Conservation (phyloP, 768 basidiomycete genomes). For the Russula griseocarnosa region DNA sequence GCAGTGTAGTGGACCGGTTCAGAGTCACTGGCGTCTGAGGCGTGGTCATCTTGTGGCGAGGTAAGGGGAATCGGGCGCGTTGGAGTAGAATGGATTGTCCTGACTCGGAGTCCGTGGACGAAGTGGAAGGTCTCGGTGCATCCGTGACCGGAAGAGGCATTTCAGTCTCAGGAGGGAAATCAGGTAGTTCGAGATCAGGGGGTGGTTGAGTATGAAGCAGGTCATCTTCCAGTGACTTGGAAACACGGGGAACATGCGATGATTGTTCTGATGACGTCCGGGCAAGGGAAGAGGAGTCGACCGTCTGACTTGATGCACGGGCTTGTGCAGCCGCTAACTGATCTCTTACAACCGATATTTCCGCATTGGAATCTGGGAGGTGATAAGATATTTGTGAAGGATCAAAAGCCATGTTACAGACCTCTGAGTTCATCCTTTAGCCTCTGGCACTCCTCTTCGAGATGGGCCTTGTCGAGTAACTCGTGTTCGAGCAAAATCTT, state of each 20-base stretch:
- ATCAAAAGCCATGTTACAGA: slow-evolving; percentile 35
- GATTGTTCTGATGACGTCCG: slow-evolving; percentile 35
- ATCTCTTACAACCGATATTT: slow-evolving; percentile 78
- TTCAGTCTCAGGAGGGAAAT: slow-evolving; percentile 42
- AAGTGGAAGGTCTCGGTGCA: slow-evolving; percentile 23
- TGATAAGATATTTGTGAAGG: slow-evolving; percentile 16
- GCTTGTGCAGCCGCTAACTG: slow-evolving; percentile 49
- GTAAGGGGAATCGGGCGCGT: slow-evolving; percentile 46
- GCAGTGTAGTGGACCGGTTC: slow-evolving; percentile 52
- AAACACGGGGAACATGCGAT: slow-evolving; percentile 29
- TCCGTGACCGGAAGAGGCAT: slow-evolving; percentile 12
- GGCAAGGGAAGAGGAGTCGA: slow-evolving; percentile 28
- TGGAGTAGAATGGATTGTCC: slow-evolving; percentile 49
- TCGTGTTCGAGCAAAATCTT: slow-evolving; percentile 97
- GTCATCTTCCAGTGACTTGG: slow-evolving; percentile 50
- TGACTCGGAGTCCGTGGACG: slow-evolving; percentile 31
- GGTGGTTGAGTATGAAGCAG: slow-evolving; percentile 57
- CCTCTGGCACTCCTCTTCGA: slow-evolving; percentile 90
- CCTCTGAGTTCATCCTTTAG: slow-evolving; percentile 92
- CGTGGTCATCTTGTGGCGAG: slow-evolving; percentile 40
- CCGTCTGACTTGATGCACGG: slow-evolving; percentile 31
- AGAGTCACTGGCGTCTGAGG: slow-evolving; percentile 45
- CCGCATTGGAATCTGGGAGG: slow-evolving; percentile 71
- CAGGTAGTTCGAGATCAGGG: slow-evolving; percentile 56
- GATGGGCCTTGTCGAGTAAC: slow-evolving; percentile 78